phyloP scores from a whole-genome alignment of 257 asterid genomes.

The Nicotiana tabacum region DNA sequence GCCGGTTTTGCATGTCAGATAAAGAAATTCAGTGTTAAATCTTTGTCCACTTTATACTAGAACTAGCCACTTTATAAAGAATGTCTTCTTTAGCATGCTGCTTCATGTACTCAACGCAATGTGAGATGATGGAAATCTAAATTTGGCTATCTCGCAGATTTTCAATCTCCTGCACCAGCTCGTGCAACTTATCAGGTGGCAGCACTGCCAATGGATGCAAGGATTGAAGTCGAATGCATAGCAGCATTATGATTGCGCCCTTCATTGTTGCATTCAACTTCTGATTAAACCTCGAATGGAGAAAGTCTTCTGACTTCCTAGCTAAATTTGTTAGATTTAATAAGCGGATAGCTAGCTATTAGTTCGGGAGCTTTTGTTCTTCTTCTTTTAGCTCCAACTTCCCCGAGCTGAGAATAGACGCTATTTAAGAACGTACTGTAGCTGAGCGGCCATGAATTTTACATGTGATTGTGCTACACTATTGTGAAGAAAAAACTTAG shows the following conservation, averaged over 20 bases:
- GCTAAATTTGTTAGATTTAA: background rate
- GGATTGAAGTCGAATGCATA: conserved; percentile 81
- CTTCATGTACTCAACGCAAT: background rate
- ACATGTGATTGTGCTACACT: background rate
- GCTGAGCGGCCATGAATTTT: background rate
- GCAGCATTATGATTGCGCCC: conserved; percentile 36
- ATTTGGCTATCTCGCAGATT: conserved; percentile 48
- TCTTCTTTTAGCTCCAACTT: background rate
- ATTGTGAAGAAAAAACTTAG: background rate
- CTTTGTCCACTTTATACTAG: background rate
- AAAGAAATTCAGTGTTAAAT: background rate
- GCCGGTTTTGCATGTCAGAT: background rate
- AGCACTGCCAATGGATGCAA: conserved; percentile 81
- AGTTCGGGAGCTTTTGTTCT: background rate
- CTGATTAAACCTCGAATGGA: background rate
- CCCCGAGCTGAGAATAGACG: background rate
- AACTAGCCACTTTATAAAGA: background rate
- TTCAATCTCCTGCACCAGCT: conserved; percentile 84
- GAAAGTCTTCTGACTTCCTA: background rate
- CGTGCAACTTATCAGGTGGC: conserved; percentile 94
- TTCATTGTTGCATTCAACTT: background rate
- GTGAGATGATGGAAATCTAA: background rate
- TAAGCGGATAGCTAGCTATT: background rate
- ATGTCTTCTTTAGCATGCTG: background rate
- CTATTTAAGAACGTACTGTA: background rate